Base-by-base conservation (phyloP, 2,329 filamentous ascomycete species). In the Ophiosphaerella herpotricha region DNA sequence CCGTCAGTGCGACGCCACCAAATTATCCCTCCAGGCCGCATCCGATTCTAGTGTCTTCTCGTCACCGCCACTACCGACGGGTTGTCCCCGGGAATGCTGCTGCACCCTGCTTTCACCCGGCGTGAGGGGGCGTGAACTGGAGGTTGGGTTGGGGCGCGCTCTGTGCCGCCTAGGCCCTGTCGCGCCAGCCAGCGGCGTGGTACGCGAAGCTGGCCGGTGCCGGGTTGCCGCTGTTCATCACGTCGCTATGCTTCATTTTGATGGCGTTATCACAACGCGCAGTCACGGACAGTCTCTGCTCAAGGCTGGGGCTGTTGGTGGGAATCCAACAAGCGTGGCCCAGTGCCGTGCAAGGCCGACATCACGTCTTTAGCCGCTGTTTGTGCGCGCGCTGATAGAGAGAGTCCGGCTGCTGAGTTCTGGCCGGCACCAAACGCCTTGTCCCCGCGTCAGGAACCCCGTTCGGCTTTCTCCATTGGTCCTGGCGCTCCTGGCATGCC, bases 321-420 rank as follows among this genome's bases (percentile, higher is more conserved):
- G 50, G 39, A 39, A 46, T 47, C 21, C 18, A 21, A 5, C 18
- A 21, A 5, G 4, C 18, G 7, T 29, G 6, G 18, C 16, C 32
- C 16, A 16, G 26, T 26, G 44, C 36, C 26, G 7, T 34, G 38
- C 16, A 48, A 43, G 33, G 50, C 39, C 45, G 53, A 58, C 55
- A 59, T 63, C 62, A 56, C 58, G 39, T 57, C 54, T 61, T 64
- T 62, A 66, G 60, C 60, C 62, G 62, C 58, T 55, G 48, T 40
- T 39, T 47, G 31, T 43, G 50, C 37, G 37, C 32, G 40, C 41
- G 45, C 40, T 18, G 35, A 43, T 34, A 46, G 33, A 42, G 36
- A 29, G 26, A 37, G 39, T 43, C 45, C 38, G 42, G 41, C 46
- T 46, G 51, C 51, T 40, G 39, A 48, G 7, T 21, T 3, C 18